Base-by-base conservation (phyloP, 192 early-diverging fungal genomes). In the Coemansia interrupta region DNA sequence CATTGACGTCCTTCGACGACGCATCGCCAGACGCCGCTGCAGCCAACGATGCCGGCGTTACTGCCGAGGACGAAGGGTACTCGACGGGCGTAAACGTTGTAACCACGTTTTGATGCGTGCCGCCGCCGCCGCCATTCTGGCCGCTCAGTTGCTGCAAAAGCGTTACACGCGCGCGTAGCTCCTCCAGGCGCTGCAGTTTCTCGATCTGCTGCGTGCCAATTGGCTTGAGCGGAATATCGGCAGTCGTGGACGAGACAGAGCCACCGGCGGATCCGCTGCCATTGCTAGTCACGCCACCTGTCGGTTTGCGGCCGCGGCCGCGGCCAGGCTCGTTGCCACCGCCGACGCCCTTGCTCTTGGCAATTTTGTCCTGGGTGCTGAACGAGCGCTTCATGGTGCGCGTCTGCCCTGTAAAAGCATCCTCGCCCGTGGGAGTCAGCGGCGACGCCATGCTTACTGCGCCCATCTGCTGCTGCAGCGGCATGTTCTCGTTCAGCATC, bases 111-210 rank as follows among this genome's bases (percentile, higher is more conserved):
- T 3, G 2, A 9, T 23, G 19, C 4, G 15, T 15, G 14, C 13
- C 47, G 23, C 23, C 26, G 26, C 20, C 52, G 6, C 24, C 52
- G 6, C 24, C 19, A 1, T 13, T 26, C 30, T 42, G 22, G 1
- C 56, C 48, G 38, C 71, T 73, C 14, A 79, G 67, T 32, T 79
- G 76, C 53, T 79, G 70, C 15, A 79, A 38, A 5, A 79, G 44
- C 2, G 60, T 39, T 13, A 79, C 76, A 9, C 76, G 70, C 0
- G 66, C 67, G 1, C 71, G 66, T 22, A 79, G 45, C 14, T 79
- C 76, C 11, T 79, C 71, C 17, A 79, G 63, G 1, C 71, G 63
- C 58, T 79, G 76, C 11, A 79, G 54, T 38, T 73, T 61, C 20
- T 73, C 57, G 6, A 70, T 40, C 38, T 70, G 70, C 39, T 79